A percentile compares a stretch with the other conserved stretches of the same genome.
Conservation (phyloP, 164 flowering plant genomes). For the Tetrastigma voinierianum region DNA sequence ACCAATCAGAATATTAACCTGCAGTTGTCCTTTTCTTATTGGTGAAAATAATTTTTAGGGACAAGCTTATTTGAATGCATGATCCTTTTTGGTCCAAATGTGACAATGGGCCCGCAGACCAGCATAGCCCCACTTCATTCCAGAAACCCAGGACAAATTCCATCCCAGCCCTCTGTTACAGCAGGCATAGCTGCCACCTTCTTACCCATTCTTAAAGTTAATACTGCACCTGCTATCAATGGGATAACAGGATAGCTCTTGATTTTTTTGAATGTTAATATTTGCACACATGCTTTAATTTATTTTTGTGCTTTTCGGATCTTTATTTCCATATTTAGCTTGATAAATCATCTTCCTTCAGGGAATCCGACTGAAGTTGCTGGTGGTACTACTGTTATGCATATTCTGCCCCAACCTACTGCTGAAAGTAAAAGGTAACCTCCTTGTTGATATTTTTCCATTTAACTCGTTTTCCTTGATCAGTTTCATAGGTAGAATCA, state of each 20-base stretch:
- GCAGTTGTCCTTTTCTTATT: background rate
- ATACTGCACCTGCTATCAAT: no score
- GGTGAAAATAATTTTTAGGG: no score
- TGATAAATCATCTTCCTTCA: conserved; percentile 13
- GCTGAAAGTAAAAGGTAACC: conserved; percentile 80
- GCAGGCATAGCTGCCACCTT: no score
- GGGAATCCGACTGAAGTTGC: conserved; percentile 50
- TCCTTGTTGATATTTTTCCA: background rate
- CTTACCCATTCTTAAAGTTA: no score
- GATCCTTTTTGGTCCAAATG: no score
- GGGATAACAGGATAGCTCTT: background rate
- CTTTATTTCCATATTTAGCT: background rate
- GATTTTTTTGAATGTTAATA: background rate
- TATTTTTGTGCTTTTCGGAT: background rate
- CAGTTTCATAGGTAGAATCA: background rate
- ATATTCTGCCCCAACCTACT: conserved; percentile 68
- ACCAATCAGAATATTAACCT: background rate
- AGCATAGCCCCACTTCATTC: no score
- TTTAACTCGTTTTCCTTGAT: background rate
- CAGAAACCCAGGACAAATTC: no score
- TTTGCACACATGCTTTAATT: background rate
- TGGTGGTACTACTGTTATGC: conserved; percentile 43
- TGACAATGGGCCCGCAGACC: no score
- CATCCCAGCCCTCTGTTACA: no score
- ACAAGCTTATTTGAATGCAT: no score